phyloP scores from a whole-genome alignment of 345 rosid genomes.

The Erysimum cheiranthoides region DNA sequence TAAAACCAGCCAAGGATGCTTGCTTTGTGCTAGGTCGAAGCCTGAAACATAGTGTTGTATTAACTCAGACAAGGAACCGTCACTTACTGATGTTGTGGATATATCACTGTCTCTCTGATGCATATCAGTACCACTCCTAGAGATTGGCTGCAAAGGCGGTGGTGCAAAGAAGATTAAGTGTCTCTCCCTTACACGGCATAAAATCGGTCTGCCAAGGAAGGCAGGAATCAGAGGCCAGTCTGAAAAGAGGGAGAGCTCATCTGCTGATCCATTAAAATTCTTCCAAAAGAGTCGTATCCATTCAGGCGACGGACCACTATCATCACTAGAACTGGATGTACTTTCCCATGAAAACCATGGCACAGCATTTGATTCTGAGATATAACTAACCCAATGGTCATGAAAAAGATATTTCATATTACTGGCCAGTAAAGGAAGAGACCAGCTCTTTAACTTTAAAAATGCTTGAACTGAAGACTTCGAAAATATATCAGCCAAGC shows the following conservation, averaged over 20 bases:
- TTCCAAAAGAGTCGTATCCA: slow-evolving; percentile 93
- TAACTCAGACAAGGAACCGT: slow-evolving; percentile 52
- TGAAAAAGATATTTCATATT: slow-evolving; percentile 81
- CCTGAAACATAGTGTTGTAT: slow-evolving; percentile 57
- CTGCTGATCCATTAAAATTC: slow-evolving; percentile 66
- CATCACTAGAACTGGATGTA: slow-evolving; percentile 63
- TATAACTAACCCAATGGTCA: slow-evolving; percentile 78
- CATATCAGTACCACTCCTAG: slow-evolving; percentile 47
- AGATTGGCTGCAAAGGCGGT: slow-evolving; percentile 43
- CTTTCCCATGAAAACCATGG: slow-evolving; percentile 96
- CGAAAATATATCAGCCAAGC: slow-evolving; percentile 67
- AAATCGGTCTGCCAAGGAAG: slow-evolving; percentile 83
- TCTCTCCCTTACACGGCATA: slow-evolving; percentile 82
- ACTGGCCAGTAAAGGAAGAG: slow-evolving; percentile 68
- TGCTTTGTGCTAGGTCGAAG: slow-evolving; percentile 55
- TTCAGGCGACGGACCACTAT: slow-evolving; percentile 83
- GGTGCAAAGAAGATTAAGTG: slow-evolving; percentile 85
- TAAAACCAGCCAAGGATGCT: slow-evolving; percentile 80
- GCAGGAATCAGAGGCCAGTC: slow-evolving; percentile 98
- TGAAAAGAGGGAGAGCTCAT: slow-evolving; percentile 69
- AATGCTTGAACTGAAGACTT: slow-evolving; percentile 57
- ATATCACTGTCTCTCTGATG: slow-evolving; percentile 44
- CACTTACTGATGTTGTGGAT: slow-evolving; percentile 46
- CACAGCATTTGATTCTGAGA: slow-evolving; percentile 61
- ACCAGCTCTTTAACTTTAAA: slow-evolving; percentile 70